Conservation (phyloP, 441 rosid species). For the Populus tomentosa region DNA sequence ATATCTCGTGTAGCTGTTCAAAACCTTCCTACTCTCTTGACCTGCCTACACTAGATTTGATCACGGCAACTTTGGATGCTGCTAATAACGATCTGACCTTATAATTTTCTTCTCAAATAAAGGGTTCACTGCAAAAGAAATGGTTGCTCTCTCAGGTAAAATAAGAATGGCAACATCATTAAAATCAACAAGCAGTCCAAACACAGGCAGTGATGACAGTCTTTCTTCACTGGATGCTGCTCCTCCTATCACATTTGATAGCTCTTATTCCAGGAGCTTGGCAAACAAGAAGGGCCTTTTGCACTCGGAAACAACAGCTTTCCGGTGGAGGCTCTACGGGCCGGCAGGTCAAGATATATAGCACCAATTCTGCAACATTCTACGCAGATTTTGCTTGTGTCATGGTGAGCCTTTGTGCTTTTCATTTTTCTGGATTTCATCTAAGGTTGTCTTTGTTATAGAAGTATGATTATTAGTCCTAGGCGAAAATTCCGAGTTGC, state of each 20-base stretch:
- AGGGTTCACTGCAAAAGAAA: too few species aligned
- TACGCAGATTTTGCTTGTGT: constrained; percentile 40
- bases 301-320: constrained; percentile 57
- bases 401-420: constrained; percentile 32
- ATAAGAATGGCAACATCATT: not conserved
- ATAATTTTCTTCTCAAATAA: constrained; percentile 33
- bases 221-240: constrained; percentile 45
- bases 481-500: too few species aligned
- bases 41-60: constrained; percentile 25
- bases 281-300: constrained; percentile 51
- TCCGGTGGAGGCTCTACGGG: constrained; percentile 42
- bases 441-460: too few species aligned
- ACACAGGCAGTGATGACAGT: constrained; percentile 31
- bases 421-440: too few species aligned
- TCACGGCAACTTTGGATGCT: constrained; percentile 33
- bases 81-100: constrained; percentile 30
- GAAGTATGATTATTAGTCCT: too few species aligned
- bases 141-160: too few species aligned
- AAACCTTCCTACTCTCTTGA: too few species aligned
- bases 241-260: constrained; percentile 46
- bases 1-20: too few species aligned
- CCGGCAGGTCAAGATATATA: constrained; percentile 41
- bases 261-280: constrained; percentile 45
- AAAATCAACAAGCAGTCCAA: constrained; percentile 26
- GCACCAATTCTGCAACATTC: constrained; percentile 33